Evolutionary conservation across 2,329 filamentous ascomycete species (phyloP), one percentile per base, ranked within the genome.

Genomic region (Microdochium paspali): DNA sequence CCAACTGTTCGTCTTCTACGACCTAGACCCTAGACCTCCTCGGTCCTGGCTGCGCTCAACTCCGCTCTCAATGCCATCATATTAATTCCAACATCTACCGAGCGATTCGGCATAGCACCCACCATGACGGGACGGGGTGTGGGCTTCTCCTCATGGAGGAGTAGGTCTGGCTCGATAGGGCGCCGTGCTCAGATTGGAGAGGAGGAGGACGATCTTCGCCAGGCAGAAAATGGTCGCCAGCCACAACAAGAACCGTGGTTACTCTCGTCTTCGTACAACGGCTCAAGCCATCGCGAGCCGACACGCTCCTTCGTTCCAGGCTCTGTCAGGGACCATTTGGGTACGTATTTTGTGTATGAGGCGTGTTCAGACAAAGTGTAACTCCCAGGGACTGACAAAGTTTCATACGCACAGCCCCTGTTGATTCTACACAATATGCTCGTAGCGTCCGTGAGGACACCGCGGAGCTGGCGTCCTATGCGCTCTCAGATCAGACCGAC

Each of bases 371-470:
- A 13, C 44, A n/a, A 40, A n/a, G 28, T 32, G n/a, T n/a, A 46
- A 35, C 31, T 47, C 21, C 46, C 43, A 47, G 39, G 44, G 25
- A 49, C 56, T 58, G 51, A 54, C 51, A 35, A 35, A 21, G 25
- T 10, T 9, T 24, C 20, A n/a, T n/a, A n/a, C n/a, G 4, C 45
- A 39, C 53, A 79, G 74, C 68, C 32, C 73, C 75, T 18, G 61
- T 79, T 66, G 86, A 91, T 60, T 85, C 80, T 56, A 77, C 80
- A 18, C 80, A 87, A 56, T 87, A 87, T 64, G 85, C 87, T 28
- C 80, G 83, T 50, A 86, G 82, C 54, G 85, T 95, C 35, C 84
- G 90, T 53, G 84, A 93, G 66, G 85, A 93, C 61, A 94, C 90
- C 2, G 87, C 89, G 46, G 88, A 95, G 66, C 74, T 95, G 48